Evolutionary conservation across 2,329 filamentous ascomycete species (phyloP), one percentile per base, ranked within the genome.

Genomic region (Elsinoe ampelina): DNA sequence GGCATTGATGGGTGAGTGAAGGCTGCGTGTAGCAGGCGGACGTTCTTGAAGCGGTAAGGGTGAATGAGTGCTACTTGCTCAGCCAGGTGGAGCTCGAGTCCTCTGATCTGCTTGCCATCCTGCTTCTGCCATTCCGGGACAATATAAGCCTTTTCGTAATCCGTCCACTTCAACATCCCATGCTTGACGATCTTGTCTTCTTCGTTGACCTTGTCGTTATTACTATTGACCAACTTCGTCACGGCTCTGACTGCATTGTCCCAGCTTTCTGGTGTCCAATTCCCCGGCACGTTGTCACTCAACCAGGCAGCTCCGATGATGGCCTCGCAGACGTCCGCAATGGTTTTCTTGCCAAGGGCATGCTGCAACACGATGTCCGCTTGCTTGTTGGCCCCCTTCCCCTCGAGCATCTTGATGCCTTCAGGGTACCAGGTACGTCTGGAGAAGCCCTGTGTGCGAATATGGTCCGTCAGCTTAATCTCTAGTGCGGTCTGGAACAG

Each of bases 281-380:
- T 41, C 2, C 68, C 72, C 13, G 63, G 68, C 22, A 71, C 64
- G 38, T 81, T 76, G 54, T 80, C 73, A 5, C 79, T 73, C 39
- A 85, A 83, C 51, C 83, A 75, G 0, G 91, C 86, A 2, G 92
- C 93, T 5, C 92, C 93, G 48, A 98, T 97, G 57, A 96, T 73
- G 0, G 93, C 92, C 68, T 97, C 93, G 59, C 89, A 95, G 0
- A 97, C 90, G 70, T 97, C 93, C 2, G 93, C 92, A 64, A 95
- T 85, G 0, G 87, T 86, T 35, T 52, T 57, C 11, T 69, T 63
- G 17, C 70, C 58, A 11, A 48, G 30, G 3, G 19, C 22, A 38
- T 63, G 62, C 3, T 35, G 35, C 8, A 56, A 39, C n/a, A 20
- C 30, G 19, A 56, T 61, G 39, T 60, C 63, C 30, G 63, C 75